Evolutionary conservation across 805 yeast species (phyloP), one percentile per base, ranked within the genome.

Genomic region (Candida ipomoeae): DNA sequence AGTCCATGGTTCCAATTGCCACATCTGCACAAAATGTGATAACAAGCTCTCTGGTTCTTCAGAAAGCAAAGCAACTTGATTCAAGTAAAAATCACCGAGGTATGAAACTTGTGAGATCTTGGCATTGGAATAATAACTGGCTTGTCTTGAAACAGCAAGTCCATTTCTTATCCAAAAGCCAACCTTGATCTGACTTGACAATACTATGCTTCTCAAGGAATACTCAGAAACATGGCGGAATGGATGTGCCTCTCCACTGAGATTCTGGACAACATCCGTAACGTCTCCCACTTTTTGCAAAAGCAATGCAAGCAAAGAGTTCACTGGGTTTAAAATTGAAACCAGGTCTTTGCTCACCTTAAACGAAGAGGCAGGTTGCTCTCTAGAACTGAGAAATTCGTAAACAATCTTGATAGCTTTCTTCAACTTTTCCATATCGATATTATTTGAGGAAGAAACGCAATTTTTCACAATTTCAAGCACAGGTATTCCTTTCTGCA

Each of bases 151-250:
- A 1, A 76, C 79, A 5, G 79, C 73, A 47, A 70, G 60, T 18
- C 94, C 94, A 59, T 86, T 86, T 67, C 92, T 77, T 2, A 86
- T 78, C 94, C 94, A 86, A 53, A 79, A 81, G 1, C 87, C 87
- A 1, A 79, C 68, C 33, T 76, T 77, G 2, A 84, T 79, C 59
- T 86, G 92, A 3, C 83, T 67, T 17, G 79, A 75, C 31, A 85
- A 67, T 1, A 84, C 89, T 32, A 83, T 68, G 14, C 84, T 77
- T 62, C 86, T 74, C 44, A 86, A 62, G 0, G 85, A 75, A 46
- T 77, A 70, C 62, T 84, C 89, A 0, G 86, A 73, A 15, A 83
- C 70, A 3, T 63, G 63, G 48, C 78, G 56, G 51, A 79, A 74
- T n/a, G 42, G 10, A 8, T n/a, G 18, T 3, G 11, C 20, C 31